phyloP scores from a whole-genome alignment of 2,329 filamentous ascomycete species.

The Aspergillus sp. region DNA sequence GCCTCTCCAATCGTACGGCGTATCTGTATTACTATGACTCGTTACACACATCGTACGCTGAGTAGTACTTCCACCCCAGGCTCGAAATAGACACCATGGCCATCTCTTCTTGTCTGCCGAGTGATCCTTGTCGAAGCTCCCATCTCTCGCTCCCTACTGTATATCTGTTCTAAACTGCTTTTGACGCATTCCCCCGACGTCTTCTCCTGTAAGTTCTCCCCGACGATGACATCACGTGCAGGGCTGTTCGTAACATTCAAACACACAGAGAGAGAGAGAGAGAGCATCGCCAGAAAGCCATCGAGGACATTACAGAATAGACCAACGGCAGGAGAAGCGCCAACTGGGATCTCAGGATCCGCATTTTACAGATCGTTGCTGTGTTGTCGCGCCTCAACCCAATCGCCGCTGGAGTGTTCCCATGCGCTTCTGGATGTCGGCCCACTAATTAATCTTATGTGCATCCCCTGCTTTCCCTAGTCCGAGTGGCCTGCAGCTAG shows the following conservation, averaged over 20 bases:
- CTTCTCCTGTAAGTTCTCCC: not conserved
- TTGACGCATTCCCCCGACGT: not conserved
- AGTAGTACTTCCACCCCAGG: not conserved
- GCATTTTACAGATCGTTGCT: conserved; percentile 12
- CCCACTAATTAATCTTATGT: conserved; percentile 11
- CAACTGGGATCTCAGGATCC: conserved; percentile 11
- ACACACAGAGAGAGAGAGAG: not conserved
- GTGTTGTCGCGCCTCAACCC: conserved; percentile 13
- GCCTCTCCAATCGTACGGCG: not conserved
- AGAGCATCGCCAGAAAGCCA: not conserved
- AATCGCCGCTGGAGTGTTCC: conserved; percentile 9
- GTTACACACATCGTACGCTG: not conserved
- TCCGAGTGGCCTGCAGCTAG: conserved; percentile 9
- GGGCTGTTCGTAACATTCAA: not conserved
- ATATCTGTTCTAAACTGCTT: not conserved
- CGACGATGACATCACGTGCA: conserved; percentile 1
- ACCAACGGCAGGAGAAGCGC: not conserved
- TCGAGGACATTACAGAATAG: not conserved
- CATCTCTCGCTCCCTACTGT: not conserved
- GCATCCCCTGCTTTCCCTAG: conserved; percentile 11
- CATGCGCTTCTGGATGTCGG: not conserved
- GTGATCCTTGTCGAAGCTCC: not conserved
- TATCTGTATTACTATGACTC: not conserved
- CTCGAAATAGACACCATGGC: not conserved
- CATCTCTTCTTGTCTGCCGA: not conserved